Conservation (phyloP, 768 basidiomycete species). For the Termitomyces sp. region DNA sequence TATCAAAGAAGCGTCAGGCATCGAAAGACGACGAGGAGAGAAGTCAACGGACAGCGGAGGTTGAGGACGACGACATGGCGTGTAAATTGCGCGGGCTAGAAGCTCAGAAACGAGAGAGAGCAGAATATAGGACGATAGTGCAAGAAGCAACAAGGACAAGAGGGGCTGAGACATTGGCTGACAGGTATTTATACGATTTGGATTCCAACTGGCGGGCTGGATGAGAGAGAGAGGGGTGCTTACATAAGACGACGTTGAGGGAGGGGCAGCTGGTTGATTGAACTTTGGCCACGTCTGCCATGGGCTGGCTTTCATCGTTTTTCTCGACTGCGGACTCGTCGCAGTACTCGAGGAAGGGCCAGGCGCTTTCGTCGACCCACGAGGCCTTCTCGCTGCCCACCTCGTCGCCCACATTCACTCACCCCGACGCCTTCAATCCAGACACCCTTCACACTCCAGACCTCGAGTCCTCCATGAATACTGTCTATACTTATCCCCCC, state of each 20-base stretch:
- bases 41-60: not conserved
- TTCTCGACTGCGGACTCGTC: slow-evolving; percentile 45
- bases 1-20: not conserved
- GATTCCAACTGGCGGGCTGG: not conserved
- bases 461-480: slow-evolving; percentile 35
- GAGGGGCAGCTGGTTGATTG: not conserved
- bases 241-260: not conserved
- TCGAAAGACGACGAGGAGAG: not conserved
- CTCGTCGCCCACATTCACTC: slow-evolving; percentile 50
- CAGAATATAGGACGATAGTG: not conserved
- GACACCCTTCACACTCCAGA: slow-evolving; percentile 47
- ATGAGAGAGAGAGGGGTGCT: not conserved
- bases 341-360: slow-evolving; percentile 47
- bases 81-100: not conserved
- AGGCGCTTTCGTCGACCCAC: slow-evolving; percentile 72
- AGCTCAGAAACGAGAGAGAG: not conserved
- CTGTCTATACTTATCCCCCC: slow-evolving; percentile 77
- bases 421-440: slow-evolving; percentile 55
- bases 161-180: not conserved
- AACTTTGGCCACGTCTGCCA: slow-evolving; percentile 19
- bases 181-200: not conserved
- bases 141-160: not conserved
- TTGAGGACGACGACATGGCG: not conserved
- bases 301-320: slow-evolving; percentile 72
- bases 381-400: slow-evolving; percentile 87